Conservation (phyloP, 108 stramenopile genomes). For the Licmophora abbreviata region DNA sequence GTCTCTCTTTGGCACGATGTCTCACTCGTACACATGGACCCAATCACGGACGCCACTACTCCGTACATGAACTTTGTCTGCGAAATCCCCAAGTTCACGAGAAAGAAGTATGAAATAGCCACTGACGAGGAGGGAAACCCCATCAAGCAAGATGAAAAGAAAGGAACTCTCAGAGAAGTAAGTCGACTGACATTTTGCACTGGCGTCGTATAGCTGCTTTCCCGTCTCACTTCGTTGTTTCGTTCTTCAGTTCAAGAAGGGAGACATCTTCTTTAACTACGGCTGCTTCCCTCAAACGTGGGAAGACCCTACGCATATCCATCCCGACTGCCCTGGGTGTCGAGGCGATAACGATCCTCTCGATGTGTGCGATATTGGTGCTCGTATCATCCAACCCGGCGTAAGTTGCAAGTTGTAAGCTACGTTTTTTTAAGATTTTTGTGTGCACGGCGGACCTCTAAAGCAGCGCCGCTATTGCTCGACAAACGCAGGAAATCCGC, state of each 20-base stretch:
- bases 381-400: constrained; percentile 60
- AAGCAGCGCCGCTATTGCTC: too few species aligned
- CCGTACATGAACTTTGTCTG: constrained; percentile 89
- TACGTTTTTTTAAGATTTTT: too few species aligned
- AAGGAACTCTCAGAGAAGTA: constrained; percentile 87
- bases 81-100: constrained; percentile 95
- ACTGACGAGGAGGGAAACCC: constrained; percentile 93
- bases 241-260: constrained; percentile 68
- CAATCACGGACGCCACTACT: constrained; percentile 53
- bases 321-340: constrained; percentile 88
- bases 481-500: constrained; percentile 67
- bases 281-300: constrained; percentile 96
- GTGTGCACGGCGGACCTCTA: too few species aligned
- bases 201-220: constrained; percentile 1
- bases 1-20: constrained; percentile 92
- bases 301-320: constrained; percentile 93
- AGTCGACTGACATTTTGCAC: constrained; percentile 5
- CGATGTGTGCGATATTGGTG: constrained; percentile 89
- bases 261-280: constrained; percentile 98
- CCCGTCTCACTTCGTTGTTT: not conserved
- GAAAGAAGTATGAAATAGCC: constrained; percentile 93
- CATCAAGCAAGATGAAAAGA: constrained; percentile 96
- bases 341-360: constrained; percentile 94
- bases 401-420: too few species aligned
- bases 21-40: constrained; percentile 62